phyloP scores from a whole-genome alignment of 2,329 filamentous ascomycete genomes.

The Pseudopithomyces maydicus region DNA sequence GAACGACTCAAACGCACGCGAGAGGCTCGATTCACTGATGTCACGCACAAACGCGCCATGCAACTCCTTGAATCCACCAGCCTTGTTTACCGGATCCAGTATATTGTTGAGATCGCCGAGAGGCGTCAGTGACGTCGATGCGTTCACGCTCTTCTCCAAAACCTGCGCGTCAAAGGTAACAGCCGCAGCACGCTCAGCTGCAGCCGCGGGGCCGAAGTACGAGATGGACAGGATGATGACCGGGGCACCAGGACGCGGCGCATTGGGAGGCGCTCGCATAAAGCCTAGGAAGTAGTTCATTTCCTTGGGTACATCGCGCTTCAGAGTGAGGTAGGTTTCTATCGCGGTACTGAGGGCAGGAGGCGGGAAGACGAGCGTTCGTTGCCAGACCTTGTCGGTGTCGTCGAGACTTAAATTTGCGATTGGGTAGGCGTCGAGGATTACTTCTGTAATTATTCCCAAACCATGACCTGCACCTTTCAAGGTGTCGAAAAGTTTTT shows the following conservation, averaged over 20 bases:
- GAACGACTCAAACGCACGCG: slow-evolving; percentile 27
- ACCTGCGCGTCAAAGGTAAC: slow-evolving; percentile 17
- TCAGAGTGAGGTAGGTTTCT: slow-evolving; percentile 24
- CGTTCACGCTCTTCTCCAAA: slow-evolving; percentile 20
- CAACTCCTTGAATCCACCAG: slow-evolving; percentile 39
- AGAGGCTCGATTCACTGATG: slow-evolving; percentile 19
- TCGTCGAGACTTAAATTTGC: slow-evolving; percentile 29
- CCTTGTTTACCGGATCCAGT: slow-evolving; percentile 24
- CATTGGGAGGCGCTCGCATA: slow-evolving; percentile 33
- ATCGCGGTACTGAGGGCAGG: slow-evolving; percentile 23
- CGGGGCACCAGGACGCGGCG: slow-evolving; percentile 34
- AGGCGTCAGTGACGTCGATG: slow-evolving; percentile 23
- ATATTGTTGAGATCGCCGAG: slow-evolving; percentile 27
- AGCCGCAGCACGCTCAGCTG: slow-evolving; percentile 26
- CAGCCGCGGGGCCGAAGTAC: slow-evolving; percentile 25
- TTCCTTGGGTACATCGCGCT: slow-evolving; percentile 7
- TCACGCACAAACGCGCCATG: slow-evolving; percentile 24
- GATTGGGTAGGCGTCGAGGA: slow-evolving; percentile 27
- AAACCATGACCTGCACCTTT: slow-evolving; percentile 45
- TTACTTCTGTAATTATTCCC: slow-evolving; percentile 38
- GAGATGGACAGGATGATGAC: slow-evolving; percentile 27
- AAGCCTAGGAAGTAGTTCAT: slow-evolving; percentile 29
- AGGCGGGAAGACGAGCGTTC: slow-evolving; percentile 35
- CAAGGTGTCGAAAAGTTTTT: slow-evolving; percentile 36
- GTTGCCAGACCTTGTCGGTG: slow-evolving; percentile 37